Percentiles rank a stretch among this genome's conserved stretches.
These are phyloP conservation scores for Alternaria ethzedia DNA, from an alignment of 2,329 filamentous ascomycete genomes.

Conservation along the genomic window DNA sequence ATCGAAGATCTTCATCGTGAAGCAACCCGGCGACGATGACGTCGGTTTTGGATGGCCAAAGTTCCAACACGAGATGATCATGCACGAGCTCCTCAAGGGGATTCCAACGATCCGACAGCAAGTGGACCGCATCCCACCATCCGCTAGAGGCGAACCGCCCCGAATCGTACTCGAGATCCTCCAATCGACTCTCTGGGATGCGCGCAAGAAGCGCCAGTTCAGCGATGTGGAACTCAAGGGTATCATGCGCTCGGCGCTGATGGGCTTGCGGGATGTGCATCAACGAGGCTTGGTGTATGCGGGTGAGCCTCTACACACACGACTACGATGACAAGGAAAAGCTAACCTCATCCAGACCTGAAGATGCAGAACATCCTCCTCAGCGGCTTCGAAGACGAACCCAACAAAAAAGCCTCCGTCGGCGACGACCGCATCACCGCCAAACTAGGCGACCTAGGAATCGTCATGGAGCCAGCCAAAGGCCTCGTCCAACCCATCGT, in stretches of 20 bases:
- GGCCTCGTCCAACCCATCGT: constrained; percentile 16
- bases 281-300: constrained; percentile 13
- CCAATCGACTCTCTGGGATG: constrained; percentile 15
- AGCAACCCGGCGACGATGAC: constrained; percentile 16
- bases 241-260: constrained; percentile 13
- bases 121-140: constrained; percentile 14
- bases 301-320: background rate
- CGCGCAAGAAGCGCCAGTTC: constrained; percentile 13
- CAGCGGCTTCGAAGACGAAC: constrained; percentile 6
- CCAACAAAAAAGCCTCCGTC: background rate
- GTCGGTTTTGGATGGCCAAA: constrained; percentile 11
- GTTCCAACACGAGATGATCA: constrained; percentile 18
- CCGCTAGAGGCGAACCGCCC: constrained; percentile 5
- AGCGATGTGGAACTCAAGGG: constrained; percentile 16
- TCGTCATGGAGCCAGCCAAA: constrained; percentile 17
- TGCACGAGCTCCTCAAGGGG: constrained; percentile 17
- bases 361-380: constrained; percentile 19
- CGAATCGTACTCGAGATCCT: constrained; percentile 14
- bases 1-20: constrained; percentile 16
- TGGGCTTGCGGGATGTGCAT: constrained; percentile 15
- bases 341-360: constrained; percentile 4
- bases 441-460: constrained; percentile 16
- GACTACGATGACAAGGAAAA: rapidly evolving
- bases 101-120: constrained; percentile 13
- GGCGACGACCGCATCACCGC: constrained; percentile 5